Conservation (phyloP, 1,284 basidiomycete species). For the Cystobasidium pallidum region DNA sequence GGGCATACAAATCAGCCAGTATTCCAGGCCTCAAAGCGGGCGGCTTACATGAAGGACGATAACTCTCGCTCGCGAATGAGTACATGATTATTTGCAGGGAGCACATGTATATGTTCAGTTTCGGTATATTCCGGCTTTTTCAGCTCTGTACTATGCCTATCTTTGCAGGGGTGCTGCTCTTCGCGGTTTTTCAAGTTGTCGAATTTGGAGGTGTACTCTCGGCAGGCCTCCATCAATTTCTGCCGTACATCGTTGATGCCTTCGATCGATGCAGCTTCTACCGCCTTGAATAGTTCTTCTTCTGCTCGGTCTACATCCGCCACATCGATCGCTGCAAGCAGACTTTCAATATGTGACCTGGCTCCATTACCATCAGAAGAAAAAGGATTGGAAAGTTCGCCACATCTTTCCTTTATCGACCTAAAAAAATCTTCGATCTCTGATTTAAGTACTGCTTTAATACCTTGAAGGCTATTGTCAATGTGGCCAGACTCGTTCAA, state of each 20-base stretch:
- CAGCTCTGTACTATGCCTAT: neutral
- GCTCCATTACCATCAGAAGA: neutral
- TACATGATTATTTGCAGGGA: slow-evolving; percentile 14
- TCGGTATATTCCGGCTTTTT: neutral
- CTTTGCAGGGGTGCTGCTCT: neutral
- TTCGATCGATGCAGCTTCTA: neutral
- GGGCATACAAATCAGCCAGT: no score
- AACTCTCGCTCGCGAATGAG: slow-evolving; percentile 15
- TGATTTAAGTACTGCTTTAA: neutral
- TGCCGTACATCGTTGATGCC: slow-evolving; percentile 13
- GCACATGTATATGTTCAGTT: neutral
- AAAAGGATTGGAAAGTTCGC: neutral
- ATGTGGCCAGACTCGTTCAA: neutral
- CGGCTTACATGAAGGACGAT: slow-evolving; percentile 27
- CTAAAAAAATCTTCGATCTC: neutral
- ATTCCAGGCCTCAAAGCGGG: no score
- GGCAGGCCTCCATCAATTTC: neutral
- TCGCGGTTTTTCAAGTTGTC: neutral
- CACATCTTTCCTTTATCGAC: neutral
- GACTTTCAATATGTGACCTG: neutral
- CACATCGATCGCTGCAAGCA: neutral
- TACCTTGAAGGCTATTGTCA: neutral
- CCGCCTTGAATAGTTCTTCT: neutral
- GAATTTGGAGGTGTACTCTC: neutral
- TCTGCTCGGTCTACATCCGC: slow-evolving; percentile 2